phyloP scores from a whole-genome alignment of 257 asterid species.

The Ophiorrhiza pumila region DNA sequence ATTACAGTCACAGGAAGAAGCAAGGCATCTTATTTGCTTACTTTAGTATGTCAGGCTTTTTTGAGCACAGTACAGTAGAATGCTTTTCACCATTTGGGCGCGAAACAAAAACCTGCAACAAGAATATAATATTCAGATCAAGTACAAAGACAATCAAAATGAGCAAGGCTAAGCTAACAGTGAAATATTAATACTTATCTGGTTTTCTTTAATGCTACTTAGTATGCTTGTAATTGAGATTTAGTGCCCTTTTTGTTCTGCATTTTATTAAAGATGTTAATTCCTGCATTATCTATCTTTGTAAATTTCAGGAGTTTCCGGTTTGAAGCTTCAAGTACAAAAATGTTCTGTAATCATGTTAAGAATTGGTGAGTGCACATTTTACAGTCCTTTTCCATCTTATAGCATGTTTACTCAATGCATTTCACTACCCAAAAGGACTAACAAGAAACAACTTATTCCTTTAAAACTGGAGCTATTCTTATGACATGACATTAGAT shows the following conservation, averaged over 20 bases:
- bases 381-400: background rate
- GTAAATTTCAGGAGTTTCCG: background rate
- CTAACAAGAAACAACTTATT: background rate
- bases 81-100: conserved; percentile 64
- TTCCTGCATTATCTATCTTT: background rate
- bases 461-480: background rate
- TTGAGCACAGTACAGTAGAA: conserved; percentile 80
- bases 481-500: background rate
- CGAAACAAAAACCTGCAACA: conserved; percentile 73
- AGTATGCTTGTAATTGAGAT: background rate
- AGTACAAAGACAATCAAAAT: background rate
- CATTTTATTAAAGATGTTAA: too few species aligned
- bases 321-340: background rate
- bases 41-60: conserved; percentile 48
- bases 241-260: background rate
- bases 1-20: conserved; percentile 8
- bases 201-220: background rate
- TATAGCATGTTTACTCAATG: background rate
- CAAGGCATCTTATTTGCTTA: conserved; percentile 31
- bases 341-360: background rate
- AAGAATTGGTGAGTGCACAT: background rate
- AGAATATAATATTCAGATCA: conserved; percentile 14
- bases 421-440: background rate
- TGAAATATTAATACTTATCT: background rate
- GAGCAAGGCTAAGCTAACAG: background rate